A percentile compares a stretch with the other conserved stretches of the same genome.
These are phyloP conservation scores for Penicillium diatomitis DNA, from an alignment of 495 filamentous ascomycete genomes.

Conservation along the genomic window DNA sequence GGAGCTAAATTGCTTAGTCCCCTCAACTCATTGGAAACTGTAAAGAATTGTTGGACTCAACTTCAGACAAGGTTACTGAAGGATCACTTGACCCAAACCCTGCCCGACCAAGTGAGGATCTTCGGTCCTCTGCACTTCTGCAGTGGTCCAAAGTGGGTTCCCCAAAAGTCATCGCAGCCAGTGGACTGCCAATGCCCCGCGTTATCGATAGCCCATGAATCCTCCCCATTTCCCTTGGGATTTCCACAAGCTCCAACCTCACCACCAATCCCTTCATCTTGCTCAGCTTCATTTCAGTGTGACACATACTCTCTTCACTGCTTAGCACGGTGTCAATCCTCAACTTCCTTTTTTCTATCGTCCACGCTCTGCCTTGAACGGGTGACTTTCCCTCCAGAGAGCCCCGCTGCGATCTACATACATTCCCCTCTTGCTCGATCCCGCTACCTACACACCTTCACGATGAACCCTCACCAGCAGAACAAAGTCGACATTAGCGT, in stretches of 20 bases:
- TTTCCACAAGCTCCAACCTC: background rate
- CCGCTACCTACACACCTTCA: constrained; percentile 14
- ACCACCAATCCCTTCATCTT: background rate
- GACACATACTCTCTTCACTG: background rate
- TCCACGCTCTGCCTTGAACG: background rate
- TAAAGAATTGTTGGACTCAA: no score
- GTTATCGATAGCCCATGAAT: constrained; percentile 5
- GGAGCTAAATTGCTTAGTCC: no score
- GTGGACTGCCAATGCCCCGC: background rate
- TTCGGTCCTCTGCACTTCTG: no score
- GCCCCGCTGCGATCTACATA: no score
- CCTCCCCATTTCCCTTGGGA: background rate
- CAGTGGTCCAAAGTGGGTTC: background rate
- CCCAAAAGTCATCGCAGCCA: no score
- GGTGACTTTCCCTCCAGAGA: no score
- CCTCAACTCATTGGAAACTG: no score
- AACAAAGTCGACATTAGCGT: constrained; percentile 96
- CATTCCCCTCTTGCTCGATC: background rate
- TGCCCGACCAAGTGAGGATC: no score
- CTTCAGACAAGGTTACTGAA: no score
- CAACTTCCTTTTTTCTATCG: background rate
- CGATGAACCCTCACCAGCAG: constrained; percentile 91
- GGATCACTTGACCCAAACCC: no score
- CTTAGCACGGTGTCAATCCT: background rate
- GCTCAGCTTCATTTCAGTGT: background rate